phyloP scores from a whole-genome alignment of 2,329 filamentous ascomycete species.

The Trichoderma semiorbis region DNA sequence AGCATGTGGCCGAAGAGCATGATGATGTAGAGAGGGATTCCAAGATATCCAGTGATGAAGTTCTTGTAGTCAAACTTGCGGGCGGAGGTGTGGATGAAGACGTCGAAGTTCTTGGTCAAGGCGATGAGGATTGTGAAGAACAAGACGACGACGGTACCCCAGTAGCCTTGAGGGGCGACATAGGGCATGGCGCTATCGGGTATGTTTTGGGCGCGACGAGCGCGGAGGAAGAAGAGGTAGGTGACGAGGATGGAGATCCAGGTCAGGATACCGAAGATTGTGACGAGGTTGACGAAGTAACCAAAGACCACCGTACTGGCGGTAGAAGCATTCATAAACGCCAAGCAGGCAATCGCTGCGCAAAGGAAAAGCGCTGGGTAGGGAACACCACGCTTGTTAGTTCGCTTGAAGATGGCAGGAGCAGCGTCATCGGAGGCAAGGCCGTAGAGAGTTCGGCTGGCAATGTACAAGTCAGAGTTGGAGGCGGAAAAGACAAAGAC shows the following conservation, averaged over 20 bases:
- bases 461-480: slow-evolving; percentile 76
- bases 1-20: slow-evolving; percentile 68
- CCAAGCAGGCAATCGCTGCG: slow-evolving; percentile 61
- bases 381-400: slow-evolving; percentile 69
- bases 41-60: slow-evolving; percentile 74
- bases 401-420: slow-evolving; percentile 67
- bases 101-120: slow-evolving; percentile 77
- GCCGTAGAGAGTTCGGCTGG: slow-evolving; percentile 68
- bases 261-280: slow-evolving; percentile 63
- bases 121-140: slow-evolving; percentile 69
- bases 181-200: slow-evolving; percentile 56
- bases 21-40: slow-evolving; percentile 70
- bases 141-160: slow-evolving; percentile 65
- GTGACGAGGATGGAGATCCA: slow-evolving; percentile 67
- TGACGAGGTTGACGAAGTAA: slow-evolving; percentile 66
- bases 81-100: slow-evolving; percentile 58
- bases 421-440: slow-evolving; percentile 70
- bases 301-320: slow-evolving; percentile 54
- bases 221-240: slow-evolving; percentile 64
- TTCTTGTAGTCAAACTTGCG: slow-evolving; percentile 65
- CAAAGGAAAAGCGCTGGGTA: slow-evolving; percentile 61
- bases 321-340: slow-evolving; percentile 62
- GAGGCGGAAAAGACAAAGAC: slow-evolving; percentile 74
- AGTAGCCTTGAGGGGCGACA: slow-evolving; percentile 67
- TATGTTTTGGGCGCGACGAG: slow-evolving; percentile 58